Evolutionary conservation across 345 rosid genomes (phyloP).

Genomic region (Fremontodendron californicum): DNA sequence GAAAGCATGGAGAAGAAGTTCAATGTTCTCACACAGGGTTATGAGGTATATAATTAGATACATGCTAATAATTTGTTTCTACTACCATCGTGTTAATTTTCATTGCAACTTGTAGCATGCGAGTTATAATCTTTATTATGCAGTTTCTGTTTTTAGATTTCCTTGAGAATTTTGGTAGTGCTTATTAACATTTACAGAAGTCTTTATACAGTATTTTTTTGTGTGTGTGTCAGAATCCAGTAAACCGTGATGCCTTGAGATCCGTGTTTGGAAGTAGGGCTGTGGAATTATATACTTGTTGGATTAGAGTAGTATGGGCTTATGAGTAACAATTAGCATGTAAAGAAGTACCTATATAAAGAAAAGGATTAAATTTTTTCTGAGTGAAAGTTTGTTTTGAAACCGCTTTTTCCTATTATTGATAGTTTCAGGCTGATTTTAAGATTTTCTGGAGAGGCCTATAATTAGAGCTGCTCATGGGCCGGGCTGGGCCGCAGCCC

Average conservation of each 20-base stretch:
- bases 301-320: neutral
- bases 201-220: neutral
- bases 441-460: neutral
- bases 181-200: neutral
- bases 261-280: neutral
- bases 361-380: neutral
- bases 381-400: neutral
- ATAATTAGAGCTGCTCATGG: no score
- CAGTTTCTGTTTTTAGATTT: conserved; percentile 3
- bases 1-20: conserved; percentile 70
- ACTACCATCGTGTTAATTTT: neutral
- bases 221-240: neutral
- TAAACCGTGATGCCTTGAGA: neutral
- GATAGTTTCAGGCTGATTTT: neutral
- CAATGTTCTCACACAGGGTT: conserved; percentile 83
- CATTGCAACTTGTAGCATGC: neutral
- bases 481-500: no score
- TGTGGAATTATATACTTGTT: neutral
- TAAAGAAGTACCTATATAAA: neutral
- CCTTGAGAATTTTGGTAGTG: neutral
- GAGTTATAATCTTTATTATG: neutral
- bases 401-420: neutral
- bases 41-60: conserved; percentile 61
- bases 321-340: neutral
- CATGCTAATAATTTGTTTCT: conserved; percentile 7